Base-by-base conservation (phyloP, 2,329 filamentous ascomycete genomes). In the Thielaviopsis ethacetica region DNA sequence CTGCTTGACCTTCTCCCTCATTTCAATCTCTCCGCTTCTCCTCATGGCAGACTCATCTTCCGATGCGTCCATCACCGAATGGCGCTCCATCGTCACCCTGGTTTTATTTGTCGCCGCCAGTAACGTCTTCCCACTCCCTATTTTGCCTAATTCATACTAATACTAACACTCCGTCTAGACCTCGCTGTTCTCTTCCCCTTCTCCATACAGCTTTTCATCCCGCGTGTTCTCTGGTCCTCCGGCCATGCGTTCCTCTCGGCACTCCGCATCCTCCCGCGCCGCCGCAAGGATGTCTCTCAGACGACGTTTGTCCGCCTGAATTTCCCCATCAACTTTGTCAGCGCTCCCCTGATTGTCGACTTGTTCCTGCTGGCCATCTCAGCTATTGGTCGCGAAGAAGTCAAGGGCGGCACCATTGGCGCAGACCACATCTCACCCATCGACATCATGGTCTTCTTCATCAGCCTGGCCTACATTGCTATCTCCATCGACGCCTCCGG, bases 401-500 rank as follows among this genome's bases (percentile, higher is more conserved):
- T 88, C 0, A 73, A 78, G n/a, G 84, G 80, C 64, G 85, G 85
- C 1, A 87, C 81, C 0, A 68, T 85, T 7, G 84, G 84, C 0
- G 74, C 82, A 1, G 72, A 85, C 64, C 73, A 82, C 65, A 88
- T 89, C 63, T 74, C 74, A 1, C 85, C 85, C 0, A 76, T 86
- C 63, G 84, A 88, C 62, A 87, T 88, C 62, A 86, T 88, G 82
- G 71, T 75, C 17, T 88, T 88, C 70, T 88, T 89, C 70, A 73
- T 88, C 51, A 85, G 83, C 0, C 68, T 87, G 51, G 85, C 85
- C 2, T 89, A 88, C 64, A 87, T 88, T 61, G 85, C 85, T 53
- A 86, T 89, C 53, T 88, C 84, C 0, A 86, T 88, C 61, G 85
- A 88, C 63, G 84, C 85, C 2, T 88, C 85, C 0, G 85, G 85